These are phyloP conservation scores for Fusarium chuoi DNA, from an alignment of 2,329 filamentous ascomycete genomes.

Conservation along the genomic window DNA sequence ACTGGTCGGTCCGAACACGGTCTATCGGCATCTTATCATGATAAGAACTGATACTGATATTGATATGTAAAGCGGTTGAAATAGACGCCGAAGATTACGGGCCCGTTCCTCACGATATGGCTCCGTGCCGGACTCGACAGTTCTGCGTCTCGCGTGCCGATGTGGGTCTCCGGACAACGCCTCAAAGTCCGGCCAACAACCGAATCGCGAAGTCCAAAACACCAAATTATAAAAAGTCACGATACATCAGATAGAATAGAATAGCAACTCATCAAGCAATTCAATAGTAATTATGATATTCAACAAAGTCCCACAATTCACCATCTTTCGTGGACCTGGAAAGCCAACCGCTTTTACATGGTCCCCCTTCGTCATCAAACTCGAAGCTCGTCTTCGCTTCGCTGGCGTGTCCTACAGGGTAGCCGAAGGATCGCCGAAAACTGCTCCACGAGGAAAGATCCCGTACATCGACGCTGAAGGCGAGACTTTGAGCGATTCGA, in stretches of 20 bases:
- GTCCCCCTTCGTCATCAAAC: constrained; percentile 71
- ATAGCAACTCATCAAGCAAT: no score
- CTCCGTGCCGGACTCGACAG: background rate
- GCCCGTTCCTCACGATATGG: background rate
- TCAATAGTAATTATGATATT: background rate
- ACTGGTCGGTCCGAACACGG: background rate
- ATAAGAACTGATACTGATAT: background rate
- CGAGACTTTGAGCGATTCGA: constrained; percentile 60
- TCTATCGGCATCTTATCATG: background rate
- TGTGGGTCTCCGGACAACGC: constrained; percentile 17
- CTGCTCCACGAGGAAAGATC: constrained; percentile 67
- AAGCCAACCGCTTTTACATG: constrained; percentile 57
- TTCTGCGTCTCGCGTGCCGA: background rate
- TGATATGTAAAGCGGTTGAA: background rate
- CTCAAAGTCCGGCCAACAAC: constrained; percentile 5
- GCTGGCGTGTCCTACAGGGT: constrained; percentile 58
- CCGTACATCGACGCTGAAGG: constrained; percentile 61
- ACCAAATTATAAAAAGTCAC: background rate
- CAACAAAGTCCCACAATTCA: constrained; percentile 17
- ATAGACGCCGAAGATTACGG: background rate
- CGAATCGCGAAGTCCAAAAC: background rate
- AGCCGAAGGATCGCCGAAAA: constrained; percentile 55
- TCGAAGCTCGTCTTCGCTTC: constrained; percentile 70
- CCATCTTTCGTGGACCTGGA: constrained; percentile 62
- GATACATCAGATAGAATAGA: background rate